Evolutionary conservation across 495 filamentous ascomycete genomes (phyloP), one percentile per base, ranked within the genome.

Genomic region (Trichocladium antarcticum): DNA sequence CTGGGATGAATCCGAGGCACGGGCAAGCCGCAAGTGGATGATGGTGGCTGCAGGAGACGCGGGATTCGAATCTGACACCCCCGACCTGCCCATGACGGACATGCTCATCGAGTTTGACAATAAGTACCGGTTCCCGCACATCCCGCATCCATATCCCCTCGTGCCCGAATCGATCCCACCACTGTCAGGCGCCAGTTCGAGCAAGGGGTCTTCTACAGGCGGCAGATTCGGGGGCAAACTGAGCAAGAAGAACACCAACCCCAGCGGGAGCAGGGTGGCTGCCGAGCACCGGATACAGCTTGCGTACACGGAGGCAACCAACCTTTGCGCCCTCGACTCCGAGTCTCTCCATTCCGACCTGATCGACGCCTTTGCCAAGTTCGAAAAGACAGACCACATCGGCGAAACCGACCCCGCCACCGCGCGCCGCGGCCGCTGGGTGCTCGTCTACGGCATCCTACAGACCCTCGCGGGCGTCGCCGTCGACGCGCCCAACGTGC

Each of bases 31-130:
- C 41, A 81, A 81, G 56, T 78, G 79, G 75, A 71, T 75, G 57
- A 81, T 84, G 61, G 72, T 76, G 34, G 69, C 72, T 40, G 68
- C 59, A 28, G 69, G 72, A 4, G 65, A 67, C 37, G 65, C 68
- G 12, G 67, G 65, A 14, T 84, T 83, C 66, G 64, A 75, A 3
- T 70, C 82, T 10, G 83, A 85, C 53, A 74, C 74, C 9, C 59
- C 66, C 0, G 78, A 76, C 39, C 66, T 84, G 16, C 77, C 77
- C 5, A 66, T 85, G 27, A 84, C 82, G 0, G 81, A 85, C 45
- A 79, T 85, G 57, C 65, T 87, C 15, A 68, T 82, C 45, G 71
- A 72, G 43, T 85, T 83, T 53, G 83, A 87, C 60, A 80, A 80
- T 41, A 65, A 68, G 31, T 67, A 81, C 53, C 70, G 71, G 22